phyloP scores from a whole-genome alignment of 768 basidiomycete genomes.

The Pisolithus tinctorius region DNA sequence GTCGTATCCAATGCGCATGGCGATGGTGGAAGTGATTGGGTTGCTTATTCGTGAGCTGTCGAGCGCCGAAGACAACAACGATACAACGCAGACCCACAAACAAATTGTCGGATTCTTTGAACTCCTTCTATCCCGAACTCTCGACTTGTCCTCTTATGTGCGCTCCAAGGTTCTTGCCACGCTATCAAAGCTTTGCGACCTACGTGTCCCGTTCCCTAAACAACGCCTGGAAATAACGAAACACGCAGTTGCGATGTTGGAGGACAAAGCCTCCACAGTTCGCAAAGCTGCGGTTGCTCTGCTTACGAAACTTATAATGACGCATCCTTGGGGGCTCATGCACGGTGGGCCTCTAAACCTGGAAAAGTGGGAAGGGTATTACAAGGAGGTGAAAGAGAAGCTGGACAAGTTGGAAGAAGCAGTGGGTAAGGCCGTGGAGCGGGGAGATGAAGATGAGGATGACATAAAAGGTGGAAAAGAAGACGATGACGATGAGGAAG shows the following conservation, averaged over 20 bases:
- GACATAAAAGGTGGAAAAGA: slow-evolving; percentile 30
- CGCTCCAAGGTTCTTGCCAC: slow-evolving; percentile 81
- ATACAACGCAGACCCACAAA: slow-evolving; percentile 46
- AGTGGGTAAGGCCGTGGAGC: slow-evolving; percentile 56
- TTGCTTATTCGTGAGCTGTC: slow-evolving; percentile 73
- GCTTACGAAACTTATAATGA: slow-evolving; percentile 65
- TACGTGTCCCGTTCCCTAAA: slow-evolving; percentile 77
- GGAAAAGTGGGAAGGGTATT: slow-evolving; percentile 68
- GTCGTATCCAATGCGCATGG: slow-evolving; percentile 96
- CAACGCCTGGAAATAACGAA: slow-evolving; percentile 71
- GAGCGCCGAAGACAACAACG: slow-evolving; percentile 38
- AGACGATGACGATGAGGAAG: slow-evolving; percentile 29
- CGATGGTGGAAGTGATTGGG: slow-evolving; percentile 86
- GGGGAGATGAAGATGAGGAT: slow-evolving; percentile 29
- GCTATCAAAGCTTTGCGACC: slow-evolving; percentile 69
- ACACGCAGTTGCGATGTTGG: slow-evolving; percentile 71
- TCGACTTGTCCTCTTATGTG: slow-evolving; percentile 88
- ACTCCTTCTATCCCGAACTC: slow-evolving; percentile 76
- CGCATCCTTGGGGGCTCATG: slow-evolving; percentile 83
- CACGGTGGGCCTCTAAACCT: slow-evolving; percentile 77
- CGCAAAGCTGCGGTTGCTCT: slow-evolving; percentile 77
- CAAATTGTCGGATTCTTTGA: slow-evolving; percentile 79
- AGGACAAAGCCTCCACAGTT: slow-evolving; percentile 88
- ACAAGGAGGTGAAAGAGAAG: slow-evolving; percentile 53
- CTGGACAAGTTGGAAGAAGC: slow-evolving; percentile 63